phyloP scores from a whole-genome alignment of 2,329 filamentous ascomycete genomes.

The Ceratocystis cacaofunesta region DNA sequence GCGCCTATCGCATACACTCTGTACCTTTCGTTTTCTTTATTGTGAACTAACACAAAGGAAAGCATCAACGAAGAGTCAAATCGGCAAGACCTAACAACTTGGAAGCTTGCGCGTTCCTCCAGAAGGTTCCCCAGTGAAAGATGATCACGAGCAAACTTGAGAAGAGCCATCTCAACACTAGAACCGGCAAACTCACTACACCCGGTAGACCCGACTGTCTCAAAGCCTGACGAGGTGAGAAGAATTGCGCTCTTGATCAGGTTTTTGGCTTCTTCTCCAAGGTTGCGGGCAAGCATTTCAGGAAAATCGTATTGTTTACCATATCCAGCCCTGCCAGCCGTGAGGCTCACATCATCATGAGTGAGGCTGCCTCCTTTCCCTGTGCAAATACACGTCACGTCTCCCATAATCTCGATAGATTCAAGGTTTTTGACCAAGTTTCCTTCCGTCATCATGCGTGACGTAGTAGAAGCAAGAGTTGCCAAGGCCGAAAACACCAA shows the following conservation, averaged over 20 bases:
- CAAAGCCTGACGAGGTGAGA: slow-evolving; percentile 40
- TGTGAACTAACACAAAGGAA: slow-evolving; percentile 40
- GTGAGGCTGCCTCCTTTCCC: slow-evolving; percentile 54
- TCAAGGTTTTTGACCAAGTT: slow-evolving; percentile 44
- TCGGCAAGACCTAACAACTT: slow-evolving; percentile 34
- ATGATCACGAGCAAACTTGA: slow-evolving; percentile 36
- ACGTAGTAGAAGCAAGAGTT: slow-evolving; percentile 47
- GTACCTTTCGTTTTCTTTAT: slow-evolving; percentile 29
- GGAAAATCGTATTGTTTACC: slow-evolving; percentile 26
- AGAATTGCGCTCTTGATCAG: slow-evolving; percentile 29
- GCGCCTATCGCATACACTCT: slow-evolving; percentile 43
- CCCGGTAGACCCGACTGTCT: slow-evolving; percentile 28
- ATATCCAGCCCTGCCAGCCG: slow-evolving; percentile 39
- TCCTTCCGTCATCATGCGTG: slow-evolving; percentile 47
- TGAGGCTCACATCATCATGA: slow-evolving; percentile 48
- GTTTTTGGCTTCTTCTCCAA: slow-evolving; percentile 25
- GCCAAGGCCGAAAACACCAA: slow-evolving; percentile 46
- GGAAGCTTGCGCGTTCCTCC: slow-evolving; percentile 32
- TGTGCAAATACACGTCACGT: slow-evolving; percentile 48
- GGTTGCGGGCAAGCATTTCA: slow-evolving; percentile 20
- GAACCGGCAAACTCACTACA: slow-evolving; percentile 34
- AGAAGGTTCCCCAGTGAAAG: slow-evolving; percentile 32
- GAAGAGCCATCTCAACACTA: slow-evolving; percentile 39
- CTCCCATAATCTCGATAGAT: slow-evolving; percentile 50
- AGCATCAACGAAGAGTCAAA: slow-evolving; percentile 41